phyloP scores from a whole-genome alignment of 1,284 basidiomycete genomes.

The Ceratobasidium sp. region DNA sequence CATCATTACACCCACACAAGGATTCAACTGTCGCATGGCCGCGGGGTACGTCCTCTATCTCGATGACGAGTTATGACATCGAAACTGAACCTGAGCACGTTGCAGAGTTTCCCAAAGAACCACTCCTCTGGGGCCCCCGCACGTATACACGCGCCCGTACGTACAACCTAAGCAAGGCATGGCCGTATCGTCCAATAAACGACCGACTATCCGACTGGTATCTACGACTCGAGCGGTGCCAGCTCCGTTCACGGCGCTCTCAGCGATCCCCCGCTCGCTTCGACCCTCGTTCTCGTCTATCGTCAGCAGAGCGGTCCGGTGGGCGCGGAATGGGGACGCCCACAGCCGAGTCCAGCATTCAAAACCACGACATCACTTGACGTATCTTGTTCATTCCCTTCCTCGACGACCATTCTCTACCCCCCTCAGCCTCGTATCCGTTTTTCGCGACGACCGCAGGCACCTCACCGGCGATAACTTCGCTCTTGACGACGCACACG shows the following conservation, averaged over 20 bases:
- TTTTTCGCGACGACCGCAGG: background rate
- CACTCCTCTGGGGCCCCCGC: background rate
- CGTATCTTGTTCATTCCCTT: slow-evolving; percentile 8
- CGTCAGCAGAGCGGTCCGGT: slow-evolving; percentile 20
- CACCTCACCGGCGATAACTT: background rate
- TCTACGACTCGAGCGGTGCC: slow-evolving; percentile 29
- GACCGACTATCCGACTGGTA: background rate
- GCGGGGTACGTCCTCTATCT: slow-evolving; percentile 27
- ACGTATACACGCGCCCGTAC: background rate
- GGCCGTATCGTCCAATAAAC: slow-evolving; percentile 31
- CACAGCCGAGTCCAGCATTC: slow-evolving; percentile 12
- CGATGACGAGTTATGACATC: slow-evolving; percentile 30
- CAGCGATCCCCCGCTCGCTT: slow-evolving; percentile 31
- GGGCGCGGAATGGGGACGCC: background rate
- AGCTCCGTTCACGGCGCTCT: slow-evolving; percentile 23
- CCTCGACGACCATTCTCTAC: slow-evolving; percentile 8
- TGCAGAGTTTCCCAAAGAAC: background rate
- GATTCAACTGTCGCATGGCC: background rate
- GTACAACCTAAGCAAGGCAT: slow-evolving; percentile 25
- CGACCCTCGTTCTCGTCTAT: slow-evolving; percentile 13
- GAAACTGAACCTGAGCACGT: slow-evolving; percentile 27
- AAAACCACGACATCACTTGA: slow-evolving; percentile 27
- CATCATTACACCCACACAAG: background rate
- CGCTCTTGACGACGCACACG: slow-evolving; percentile 19
- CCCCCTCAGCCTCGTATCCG: background rate